Conservation (phyloP, 2,329 filamentous ascomycete species). For the Exophiala lecanii-corni region DNA sequence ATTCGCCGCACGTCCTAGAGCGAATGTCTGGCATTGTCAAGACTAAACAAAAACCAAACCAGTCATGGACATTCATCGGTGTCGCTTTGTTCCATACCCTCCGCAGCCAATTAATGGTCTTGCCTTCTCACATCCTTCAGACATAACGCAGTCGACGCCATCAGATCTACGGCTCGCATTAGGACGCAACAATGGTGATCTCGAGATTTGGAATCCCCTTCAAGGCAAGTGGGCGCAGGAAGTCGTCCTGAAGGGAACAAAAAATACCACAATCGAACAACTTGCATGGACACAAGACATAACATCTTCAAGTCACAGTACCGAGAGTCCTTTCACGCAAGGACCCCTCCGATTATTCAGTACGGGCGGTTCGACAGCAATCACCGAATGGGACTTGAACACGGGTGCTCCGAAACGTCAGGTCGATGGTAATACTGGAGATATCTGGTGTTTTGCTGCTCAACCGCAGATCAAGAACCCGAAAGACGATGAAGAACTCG, state of each 20-base stretch:
- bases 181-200: conserved; percentile 88
- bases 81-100: conserved; percentile 90
- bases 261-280: conserved; percentile 82
- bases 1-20: too few species aligned
- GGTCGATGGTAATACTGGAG: conserved; percentile 86
- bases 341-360: conserved; percentile 87
- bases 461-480: conserved; percentile 60
- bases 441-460: conserved; percentile 92
- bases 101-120: conserved; percentile 89
- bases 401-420: conserved; percentile 73
- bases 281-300: conserved; percentile 88
- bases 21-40: too few species aligned
- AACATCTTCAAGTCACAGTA: conserved; percentile 35
- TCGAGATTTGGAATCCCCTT: conserved; percentile 94
- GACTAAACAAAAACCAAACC: too few species aligned
- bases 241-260: conserved; percentile 74
- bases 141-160: conserved; percentile 48
- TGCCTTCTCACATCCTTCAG: conserved; percentile 77
- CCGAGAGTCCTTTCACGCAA: conserved; percentile 47
- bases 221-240: conserved; percentile 84
- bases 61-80: conserved; percentile 85
- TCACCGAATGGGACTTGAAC: conserved; percentile 92
- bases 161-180: conserved; percentile 71
- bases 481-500: conserved; percentile 29
- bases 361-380: conserved; percentile 84